Evolutionary conservation across 2,329 filamentous ascomycete species (phyloP).

Genomic region (Aaosphaeria arxii): DNA sequence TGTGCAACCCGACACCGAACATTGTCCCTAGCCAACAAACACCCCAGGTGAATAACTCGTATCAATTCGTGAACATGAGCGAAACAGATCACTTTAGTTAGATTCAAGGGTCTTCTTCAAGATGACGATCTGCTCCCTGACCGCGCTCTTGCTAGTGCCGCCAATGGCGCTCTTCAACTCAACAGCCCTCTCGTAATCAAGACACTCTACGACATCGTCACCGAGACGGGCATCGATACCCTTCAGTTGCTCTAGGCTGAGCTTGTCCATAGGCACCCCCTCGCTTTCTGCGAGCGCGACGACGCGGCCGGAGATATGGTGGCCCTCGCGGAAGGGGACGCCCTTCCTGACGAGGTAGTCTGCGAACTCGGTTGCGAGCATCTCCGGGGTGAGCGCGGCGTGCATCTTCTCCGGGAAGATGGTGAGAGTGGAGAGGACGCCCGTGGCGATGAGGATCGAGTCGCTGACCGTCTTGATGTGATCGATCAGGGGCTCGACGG

Average conservation of each 20-base stretch:
- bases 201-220: conserved; percentile 65
- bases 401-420: conserved; percentile 73
- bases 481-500: conserved; percentile 80
- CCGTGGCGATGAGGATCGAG: conserved; percentile 78
- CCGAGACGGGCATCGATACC: conserved; percentile 67
- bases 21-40: too few relatives aligned
- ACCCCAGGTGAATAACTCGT: neutral
- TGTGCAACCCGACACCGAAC: too few relatives aligned
- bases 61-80: neutral
- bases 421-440: conserved; percentile 71
- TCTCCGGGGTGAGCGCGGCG: conserved; percentile 74
- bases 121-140: conserved; percentile 61
- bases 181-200: conserved; percentile 81
- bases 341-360: conserved; percentile 64
- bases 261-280: conserved; percentile 65
- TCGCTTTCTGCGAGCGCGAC: conserved; percentile 70
- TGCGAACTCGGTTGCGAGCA: conserved; percentile 73
- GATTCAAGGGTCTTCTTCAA: conserved; percentile 42
- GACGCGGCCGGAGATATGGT: conserved; percentile 71
- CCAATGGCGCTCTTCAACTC: conserved; percentile 75
- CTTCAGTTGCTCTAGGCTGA: conserved; percentile 65
- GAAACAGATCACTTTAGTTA: neutral
- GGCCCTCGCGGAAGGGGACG: conserved; percentile 76
- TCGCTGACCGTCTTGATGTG: conserved; percentile 77
- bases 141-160: conserved; percentile 70